Conservation (phyloP, 2,329 filamentous ascomycete species). For the Aspergillus pseudotamarii region DNA sequence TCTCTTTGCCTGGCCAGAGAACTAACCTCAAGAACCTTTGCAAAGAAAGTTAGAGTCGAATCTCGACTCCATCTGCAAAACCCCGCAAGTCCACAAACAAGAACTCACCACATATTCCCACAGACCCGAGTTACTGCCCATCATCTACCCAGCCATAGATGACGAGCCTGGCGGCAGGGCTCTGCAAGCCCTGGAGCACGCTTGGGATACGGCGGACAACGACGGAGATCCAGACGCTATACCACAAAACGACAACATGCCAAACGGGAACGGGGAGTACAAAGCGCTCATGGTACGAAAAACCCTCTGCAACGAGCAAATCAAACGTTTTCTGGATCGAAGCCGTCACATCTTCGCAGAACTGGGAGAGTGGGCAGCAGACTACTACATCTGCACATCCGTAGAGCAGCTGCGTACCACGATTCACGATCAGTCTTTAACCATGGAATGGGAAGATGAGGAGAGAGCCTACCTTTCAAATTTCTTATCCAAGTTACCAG, state of each 20-base stretch:
- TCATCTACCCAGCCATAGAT: slow-evolving; percentile 20
- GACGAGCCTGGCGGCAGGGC: slow-evolving; percentile 18
- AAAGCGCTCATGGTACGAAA: slow-evolving; percentile 33
- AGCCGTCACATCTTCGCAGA: slow-evolving; percentile 56
- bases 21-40: not conserved
- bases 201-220: slow-evolving; percentile 56
- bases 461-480: slow-evolving; percentile 57
- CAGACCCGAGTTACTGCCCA: slow-evolving; percentile 53
- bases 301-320: slow-evolving; percentile 53
- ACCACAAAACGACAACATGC: slow-evolving; percentile 47
- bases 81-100: slow-evolving; percentile 68
- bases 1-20: slow-evolving; percentile 6
- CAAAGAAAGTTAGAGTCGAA: slow-evolving; percentile 64
- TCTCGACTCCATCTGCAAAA: slow-evolving; percentile 69
- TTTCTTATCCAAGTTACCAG: slow-evolving; percentile 33
- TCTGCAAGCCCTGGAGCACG: slow-evolving; percentile 50
- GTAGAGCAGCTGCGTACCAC: slow-evolving; percentile 40
- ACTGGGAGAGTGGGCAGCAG: slow-evolving; percentile 69
- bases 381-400: slow-evolving; percentile 63
- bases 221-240: slow-evolving; percentile 63
- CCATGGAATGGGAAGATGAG: slow-evolving; percentile 55
- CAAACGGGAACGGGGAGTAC: slow-evolving; percentile 32
- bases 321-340: slow-evolving; percentile 58
- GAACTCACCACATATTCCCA: slow-evolving; percentile 72
- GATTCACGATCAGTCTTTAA: slow-evolving; percentile 29